phyloP scores from a whole-genome alignment of 2,329 filamentous ascomycete genomes.

The Sclerotinia borealis region DNA sequence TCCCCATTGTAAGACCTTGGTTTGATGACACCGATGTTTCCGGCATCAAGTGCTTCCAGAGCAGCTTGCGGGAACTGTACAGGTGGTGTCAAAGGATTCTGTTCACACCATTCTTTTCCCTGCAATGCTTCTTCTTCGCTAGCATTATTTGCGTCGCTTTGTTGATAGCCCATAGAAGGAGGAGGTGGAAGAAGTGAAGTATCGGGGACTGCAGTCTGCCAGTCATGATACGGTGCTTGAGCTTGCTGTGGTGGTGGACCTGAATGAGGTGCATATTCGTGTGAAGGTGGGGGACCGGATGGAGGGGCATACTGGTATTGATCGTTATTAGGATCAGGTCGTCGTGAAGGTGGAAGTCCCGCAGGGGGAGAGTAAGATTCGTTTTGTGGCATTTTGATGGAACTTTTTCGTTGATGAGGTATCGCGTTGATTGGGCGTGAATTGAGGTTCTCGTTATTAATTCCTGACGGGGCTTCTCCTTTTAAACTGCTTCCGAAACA shows the following conservation, averaged over 20 bases:
- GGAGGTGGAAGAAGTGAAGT: conserved; percentile 67
- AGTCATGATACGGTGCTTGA: conserved; percentile 51
- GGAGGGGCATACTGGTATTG: conserved; percentile 16
- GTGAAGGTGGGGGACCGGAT: conserved; percentile 33
- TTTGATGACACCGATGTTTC: conserved; percentile 49
- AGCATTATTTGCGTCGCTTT: conserved; percentile 64
- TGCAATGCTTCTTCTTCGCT: conserved; percentile 55
- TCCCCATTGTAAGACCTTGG: conserved; percentile 44
- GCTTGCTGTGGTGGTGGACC: conserved; percentile 34
- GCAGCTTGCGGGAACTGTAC: conserved; percentile 43
- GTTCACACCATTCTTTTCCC: conserved; percentile 59
- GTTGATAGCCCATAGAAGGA: conserved; percentile 59
- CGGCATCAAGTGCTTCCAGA: conserved; percentile 42
- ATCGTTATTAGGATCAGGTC: conserved; percentile 27
- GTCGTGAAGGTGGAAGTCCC: conserved; percentile 21
- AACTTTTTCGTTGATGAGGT: conserved; percentile 11
- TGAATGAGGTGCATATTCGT: conserved; percentile 35
- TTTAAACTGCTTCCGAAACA: conserved; percentile 28
- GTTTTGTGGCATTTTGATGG: conserved; percentile 26
- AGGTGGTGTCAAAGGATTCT: conserved; percentile 53
- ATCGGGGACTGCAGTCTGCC: conserved; percentile 65
- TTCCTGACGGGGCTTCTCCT: conserved; percentile 20
- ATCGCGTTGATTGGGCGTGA: conserved; percentile 23
- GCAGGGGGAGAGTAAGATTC: conserved; percentile 32
- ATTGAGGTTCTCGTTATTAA: conserved; percentile 16